A percentile compares a stretch with the other conserved stretches of the same genome.
phyloP scores from a whole-genome alignment of 805 yeast genomes.

The Cyberlindnera saturnus region DNA sequence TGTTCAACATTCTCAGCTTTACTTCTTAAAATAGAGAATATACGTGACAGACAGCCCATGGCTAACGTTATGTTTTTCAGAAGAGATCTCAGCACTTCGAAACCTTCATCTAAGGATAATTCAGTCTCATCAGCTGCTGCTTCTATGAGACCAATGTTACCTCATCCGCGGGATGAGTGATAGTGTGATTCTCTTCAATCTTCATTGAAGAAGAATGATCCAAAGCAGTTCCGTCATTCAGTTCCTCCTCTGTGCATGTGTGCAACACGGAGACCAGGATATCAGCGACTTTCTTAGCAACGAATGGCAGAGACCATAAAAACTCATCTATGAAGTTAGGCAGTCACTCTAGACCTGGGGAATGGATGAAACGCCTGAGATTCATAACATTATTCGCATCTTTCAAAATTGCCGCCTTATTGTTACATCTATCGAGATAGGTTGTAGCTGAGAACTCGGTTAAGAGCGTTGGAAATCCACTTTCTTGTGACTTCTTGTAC shows the following conservation, averaged over 20 bases:
- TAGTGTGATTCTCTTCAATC: too few species aligned
- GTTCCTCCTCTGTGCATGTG: constrained; percentile 92
- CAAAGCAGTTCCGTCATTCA: constrained; percentile 67
- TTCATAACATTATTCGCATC: constrained; percentile 92
- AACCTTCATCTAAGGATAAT: background rate
- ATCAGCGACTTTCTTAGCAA: constrained; percentile 92
- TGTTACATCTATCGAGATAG: constrained; percentile 85
- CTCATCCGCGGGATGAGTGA: too few species aligned
- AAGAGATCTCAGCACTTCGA: constrained; percentile 36
- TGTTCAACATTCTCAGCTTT: constrained; percentile 83
- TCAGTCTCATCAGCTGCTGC: too few species aligned
- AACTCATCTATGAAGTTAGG: constrained; percentile 97
- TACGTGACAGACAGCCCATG: constrained; percentile 90
- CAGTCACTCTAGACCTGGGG: constrained; percentile 95
- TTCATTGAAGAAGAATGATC: constrained; percentile 25
- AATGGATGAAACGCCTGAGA: constrained; percentile 85
- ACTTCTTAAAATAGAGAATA: constrained; percentile 83
- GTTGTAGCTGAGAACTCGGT: constrained; percentile 95
- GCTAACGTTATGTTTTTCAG: constrained; percentile 86
- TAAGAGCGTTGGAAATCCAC: constrained; percentile 85
- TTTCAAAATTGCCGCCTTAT: constrained; percentile 93
- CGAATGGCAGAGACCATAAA: constrained; percentile 96
- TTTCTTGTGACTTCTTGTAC: constrained; percentile 76
- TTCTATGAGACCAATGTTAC: too few species aligned
- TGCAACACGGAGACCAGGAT: constrained; percentile 85